A percentile compares a stretch with the other conserved stretches of the same genome.
These are phyloP conservation scores for Apiotrichum mycotoxinovorans DNA, from an alignment of 1,284 basidiomycete genomes.

Conservation along the genomic window DNA sequence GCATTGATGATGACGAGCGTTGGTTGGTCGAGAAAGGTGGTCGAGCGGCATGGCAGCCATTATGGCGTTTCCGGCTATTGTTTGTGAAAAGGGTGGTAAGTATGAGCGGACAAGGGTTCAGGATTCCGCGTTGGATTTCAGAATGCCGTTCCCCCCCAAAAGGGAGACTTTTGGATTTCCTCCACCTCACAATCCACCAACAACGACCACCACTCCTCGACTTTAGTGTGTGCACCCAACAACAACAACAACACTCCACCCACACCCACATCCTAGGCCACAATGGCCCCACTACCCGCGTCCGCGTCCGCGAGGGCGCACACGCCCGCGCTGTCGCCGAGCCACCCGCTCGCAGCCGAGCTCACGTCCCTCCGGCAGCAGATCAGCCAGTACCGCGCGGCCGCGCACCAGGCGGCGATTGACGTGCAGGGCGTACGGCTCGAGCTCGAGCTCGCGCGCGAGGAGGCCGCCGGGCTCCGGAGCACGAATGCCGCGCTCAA, in stretches of 20 bases:
- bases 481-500: conserved; percentile 41
- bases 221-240: neutral
- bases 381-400: conserved; percentile 59
- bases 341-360: conserved; percentile 64
- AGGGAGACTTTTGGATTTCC: too few relatives aligned
- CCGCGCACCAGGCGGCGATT: conserved; percentile 46
- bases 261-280: neutral
- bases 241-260: neutral
- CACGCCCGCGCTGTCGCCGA: conserved; percentile 23
- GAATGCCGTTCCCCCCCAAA: too few relatives aligned
- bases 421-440: conserved; percentile 47
- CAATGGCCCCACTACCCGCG: neutral
- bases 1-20: too few relatives aligned
- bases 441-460: conserved; percentile 41
- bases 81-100: too few relatives aligned
- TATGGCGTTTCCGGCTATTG: too few relatives aligned
- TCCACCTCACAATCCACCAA: too few relatives aligned
- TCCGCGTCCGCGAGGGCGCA: neutral
- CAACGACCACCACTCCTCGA: too few relatives aligned
- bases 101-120: too few relatives aligned
- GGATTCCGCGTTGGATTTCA: too few relatives aligned
- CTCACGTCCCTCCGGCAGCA: conserved; percentile 62
- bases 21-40: too few relatives aligned
- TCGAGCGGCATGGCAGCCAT: too few relatives aligned
- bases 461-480: conserved; percentile 43